phyloP scores from a whole-genome alignment of 23 red algal genomes.

The Pyropia yezoensis region DNA sequence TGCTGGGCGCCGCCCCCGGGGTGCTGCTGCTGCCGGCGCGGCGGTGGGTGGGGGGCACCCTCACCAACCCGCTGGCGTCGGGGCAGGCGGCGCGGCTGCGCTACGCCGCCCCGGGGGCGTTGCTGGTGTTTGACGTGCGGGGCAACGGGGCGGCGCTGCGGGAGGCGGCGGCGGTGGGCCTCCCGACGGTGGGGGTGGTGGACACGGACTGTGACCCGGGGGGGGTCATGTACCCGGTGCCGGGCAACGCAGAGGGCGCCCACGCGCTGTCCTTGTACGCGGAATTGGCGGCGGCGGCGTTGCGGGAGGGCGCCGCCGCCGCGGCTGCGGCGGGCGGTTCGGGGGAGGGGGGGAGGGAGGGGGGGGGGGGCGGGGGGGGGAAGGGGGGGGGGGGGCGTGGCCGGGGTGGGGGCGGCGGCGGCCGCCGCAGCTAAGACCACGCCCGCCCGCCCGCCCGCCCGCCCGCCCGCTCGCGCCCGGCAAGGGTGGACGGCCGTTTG shows the following conservation, averaged over 20 bases:
- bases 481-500: too few species aligned
- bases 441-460: too few species aligned
- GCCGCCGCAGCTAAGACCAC: too few species aligned
- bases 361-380: too few species aligned
- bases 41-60: conserved; percentile 89
- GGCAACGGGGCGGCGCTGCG: conserved; percentile 59
- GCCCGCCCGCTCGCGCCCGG: too few species aligned
- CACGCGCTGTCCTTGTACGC: conserved; percentile 81
- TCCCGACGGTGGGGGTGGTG: conserved; percentile 82
- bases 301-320: conserved; percentile 36
- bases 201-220: conserved; percentile 91
- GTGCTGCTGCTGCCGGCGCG: conserved; percentile 57
- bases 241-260: conserved; percentile 86
- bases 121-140: conserved; percentile 74
- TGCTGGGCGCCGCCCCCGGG: conserved; percentile 33
- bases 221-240: conserved; percentile 77
- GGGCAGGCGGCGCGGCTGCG: conserved; percentile 62
- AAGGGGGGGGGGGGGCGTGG: too few species aligned
- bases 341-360: too few species aligned
- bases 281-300: conserved; percentile 62
- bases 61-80: conserved; percentile 77
- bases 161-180: conserved; percentile 58
- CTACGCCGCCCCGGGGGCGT: conserved; percentile 61
- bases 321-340: too few species aligned
- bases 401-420: too few species aligned